Base-by-base conservation (phyloP, 148 eudicot species). In the Chenopodium formosanum region DNA sequence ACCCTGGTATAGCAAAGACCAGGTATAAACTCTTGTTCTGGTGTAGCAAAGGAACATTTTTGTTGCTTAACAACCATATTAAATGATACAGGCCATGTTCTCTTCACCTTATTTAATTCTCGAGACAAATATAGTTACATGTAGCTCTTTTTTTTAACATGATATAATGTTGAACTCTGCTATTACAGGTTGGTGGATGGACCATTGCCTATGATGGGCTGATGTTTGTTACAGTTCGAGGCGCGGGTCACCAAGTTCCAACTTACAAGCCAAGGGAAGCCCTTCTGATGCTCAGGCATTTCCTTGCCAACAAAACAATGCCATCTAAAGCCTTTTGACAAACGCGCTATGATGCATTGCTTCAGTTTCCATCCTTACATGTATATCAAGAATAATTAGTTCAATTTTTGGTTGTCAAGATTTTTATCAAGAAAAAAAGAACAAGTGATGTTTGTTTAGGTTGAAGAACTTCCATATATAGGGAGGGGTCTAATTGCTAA, bases 201-300 rank as follows among this genome's bases (percentile, higher is more conserved):
- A 79, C 80, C 4, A 79, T 85, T 19, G 29, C 20, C 0, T 85
- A 85, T 64, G 87, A 85, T 1, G 96, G 96, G 23, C 72, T 89
- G 29, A 89, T 56, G 79, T 92, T 86, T 85, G 94, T 89, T 23
- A 92, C 94, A 2, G 19, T 92, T 2, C 78, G 96, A 88, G 96
- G 96, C 7, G 96, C 96, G 14, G 94, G 96, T 16, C 96, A 92
- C 76, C 88, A 90, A 86, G 96, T 92, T 56, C 94, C 96, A 2
- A 84, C 89, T 3, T 90, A 88, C 68, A 91, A 91, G 78, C 96
- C 94, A 27, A 67, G 71, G 71, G 86, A 92, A 83, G 85, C 94
- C 19, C 87, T 91, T 31, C 84, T 88, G 52, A 48, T 92, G 77
- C 32, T 89, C 20, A 69, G 6, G 23, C 88, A 82, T 53, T 92